These are phyloP conservation scores for Myxozyma udenii DNA, from an alignment of 805 yeast species.

Conservation along the genomic window DNA sequence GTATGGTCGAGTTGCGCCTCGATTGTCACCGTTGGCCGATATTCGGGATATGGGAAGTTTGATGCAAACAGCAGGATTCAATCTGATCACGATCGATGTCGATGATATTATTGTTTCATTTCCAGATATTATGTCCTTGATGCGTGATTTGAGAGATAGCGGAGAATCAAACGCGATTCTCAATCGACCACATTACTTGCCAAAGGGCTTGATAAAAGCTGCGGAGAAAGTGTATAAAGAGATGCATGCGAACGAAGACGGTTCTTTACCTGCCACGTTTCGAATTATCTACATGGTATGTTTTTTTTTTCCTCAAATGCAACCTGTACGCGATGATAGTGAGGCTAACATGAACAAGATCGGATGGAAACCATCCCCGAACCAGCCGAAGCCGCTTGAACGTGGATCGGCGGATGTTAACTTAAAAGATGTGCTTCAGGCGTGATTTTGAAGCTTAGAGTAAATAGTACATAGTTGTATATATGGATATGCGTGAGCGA, in stretches of 20 bases:
- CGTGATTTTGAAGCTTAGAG: too few relatives aligned
- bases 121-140: slow-evolving; percentile 64
- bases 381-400: slow-evolving; percentile 67
- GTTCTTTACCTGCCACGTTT: slow-evolving; percentile 73
- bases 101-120: slow-evolving; percentile 78
- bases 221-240: slow-evolving; percentile 70
- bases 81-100: slow-evolving; percentile 75
- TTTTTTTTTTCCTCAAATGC: not conserved
- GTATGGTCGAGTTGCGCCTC: slow-evolving; percentile 72
- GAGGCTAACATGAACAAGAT: too few relatives aligned
- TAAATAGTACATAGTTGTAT: not conserved
- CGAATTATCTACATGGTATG: slow-evolving; percentile 63
- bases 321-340: not conserved
- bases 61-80: slow-evolving; percentile 72
- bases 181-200: slow-evolving; percentile 42
- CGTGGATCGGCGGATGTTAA: slow-evolving; percentile 70
- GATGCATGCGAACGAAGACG: slow-evolving; percentile 57
- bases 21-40: slow-evolving; percentile 74
- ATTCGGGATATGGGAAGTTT: slow-evolving; percentile 72
- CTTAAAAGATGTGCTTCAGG: slow-evolving; percentile 58
- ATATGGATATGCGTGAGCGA: too few relatives aligned
- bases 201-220: slow-evolving; percentile 67
- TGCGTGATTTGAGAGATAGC: slow-evolving; percentile 73
- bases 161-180: slow-evolving; percentile 75
- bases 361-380: slow-evolving; percentile 77